A percentile compares a stretch with the other conserved stretches of the same genome.
Evolutionary conservation across 2,329 filamentous ascomycete genomes (phyloP).

Genomic region (Polychaeton citri): DNA sequence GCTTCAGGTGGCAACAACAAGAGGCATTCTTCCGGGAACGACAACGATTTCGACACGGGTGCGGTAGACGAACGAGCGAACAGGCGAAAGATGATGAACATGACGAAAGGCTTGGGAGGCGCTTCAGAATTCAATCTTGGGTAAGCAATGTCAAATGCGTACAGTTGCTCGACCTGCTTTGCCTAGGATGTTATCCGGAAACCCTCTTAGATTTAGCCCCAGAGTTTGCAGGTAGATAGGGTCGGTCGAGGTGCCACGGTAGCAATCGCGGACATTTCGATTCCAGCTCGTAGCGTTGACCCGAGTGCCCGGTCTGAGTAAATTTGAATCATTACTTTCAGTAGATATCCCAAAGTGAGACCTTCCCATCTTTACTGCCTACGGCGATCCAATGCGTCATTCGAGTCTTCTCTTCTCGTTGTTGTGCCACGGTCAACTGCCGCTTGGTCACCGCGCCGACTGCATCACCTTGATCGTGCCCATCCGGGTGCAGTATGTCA

Average conservation of each 20-base stretch:
- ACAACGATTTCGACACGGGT: constrained; percentile 14
- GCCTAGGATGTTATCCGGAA: no score
- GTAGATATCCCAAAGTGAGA: constrained; percentile 93
- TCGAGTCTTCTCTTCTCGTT: constrained; percentile 42
- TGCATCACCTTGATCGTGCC: constrained; percentile 1
- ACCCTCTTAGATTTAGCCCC: no score
- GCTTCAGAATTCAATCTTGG: constrained; percentile 47
- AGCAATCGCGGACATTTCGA: no score
- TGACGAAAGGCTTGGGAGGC: constrained; percentile 39
- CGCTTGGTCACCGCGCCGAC: constrained; percentile 1
- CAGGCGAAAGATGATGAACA: constrained; percentile 39
- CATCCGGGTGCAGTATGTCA: constrained; percentile 16
- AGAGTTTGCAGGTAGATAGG: no score
- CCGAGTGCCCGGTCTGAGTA: no score
- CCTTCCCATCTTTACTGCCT: constrained; percentile 87
- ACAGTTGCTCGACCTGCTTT: no score
- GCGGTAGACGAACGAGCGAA: constrained; percentile 31
- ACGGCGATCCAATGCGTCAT: constrained; percentile 77
- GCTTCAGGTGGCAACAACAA: constrained; percentile 19
- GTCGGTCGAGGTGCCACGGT: no score
- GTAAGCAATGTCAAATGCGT: no score
- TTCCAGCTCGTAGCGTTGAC: no score
- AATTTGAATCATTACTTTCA: constrained; percentile 25
- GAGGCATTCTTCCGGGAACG: constrained; percentile 16
- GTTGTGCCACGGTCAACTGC: constrained; percentile 18